Percentiles rank a stretch among this genome's conserved stretches.
Evolutionary conservation across 1,139 yeast species (phyloP).

Genomic region (Blastobotrys arbuscula): DNA sequence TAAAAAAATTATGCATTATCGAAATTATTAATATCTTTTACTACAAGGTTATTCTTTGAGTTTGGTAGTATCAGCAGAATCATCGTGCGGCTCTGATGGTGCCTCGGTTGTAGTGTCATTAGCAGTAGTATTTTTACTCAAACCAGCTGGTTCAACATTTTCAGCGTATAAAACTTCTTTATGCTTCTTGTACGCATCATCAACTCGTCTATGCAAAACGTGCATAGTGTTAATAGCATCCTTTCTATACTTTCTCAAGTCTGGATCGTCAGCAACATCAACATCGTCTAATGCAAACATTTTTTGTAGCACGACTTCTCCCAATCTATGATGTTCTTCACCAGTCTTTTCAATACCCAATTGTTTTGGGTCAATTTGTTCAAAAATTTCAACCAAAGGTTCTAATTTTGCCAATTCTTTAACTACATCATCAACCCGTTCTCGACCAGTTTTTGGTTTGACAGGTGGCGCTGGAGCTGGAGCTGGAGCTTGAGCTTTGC

Average conservation of each 20-base stretch:
- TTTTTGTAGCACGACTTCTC: conserved; percentile 37
- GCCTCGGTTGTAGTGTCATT: too few species aligned
- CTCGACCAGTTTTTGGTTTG: conserved; percentile 25
- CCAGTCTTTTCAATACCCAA: conserved; percentile 13
- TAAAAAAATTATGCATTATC: background rate
- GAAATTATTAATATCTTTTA: background rate
- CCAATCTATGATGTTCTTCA: conserved; percentile 34
- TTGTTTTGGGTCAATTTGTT: conserved; percentile 14
- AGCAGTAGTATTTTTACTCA: background rate
- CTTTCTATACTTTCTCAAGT: conserved; percentile 34
- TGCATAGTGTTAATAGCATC: conserved; percentile 37
- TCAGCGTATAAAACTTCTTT: conserved; percentile 2
- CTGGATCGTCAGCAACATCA: conserved; percentile 35
- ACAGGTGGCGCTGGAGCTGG: conserved; percentile 12
- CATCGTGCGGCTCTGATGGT: too few species aligned
- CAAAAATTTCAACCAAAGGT: conserved; percentile 30
- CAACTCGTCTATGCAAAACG: conserved; percentile 32
- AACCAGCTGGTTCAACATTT: background rate
- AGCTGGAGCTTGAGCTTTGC: conserved; percentile 10
- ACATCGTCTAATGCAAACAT: conserved; percentile 38
- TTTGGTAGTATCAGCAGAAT: too few species aligned
- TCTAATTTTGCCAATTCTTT: conserved; percentile 30
- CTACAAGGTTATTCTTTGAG: too few species aligned
- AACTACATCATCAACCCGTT: conserved; percentile 30
- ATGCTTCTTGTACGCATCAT: conserved; percentile 23